phyloP scores from a whole-genome alignment of 2,329 filamentous ascomycete genomes.

The Gnomoniopsis sp. region DNA sequence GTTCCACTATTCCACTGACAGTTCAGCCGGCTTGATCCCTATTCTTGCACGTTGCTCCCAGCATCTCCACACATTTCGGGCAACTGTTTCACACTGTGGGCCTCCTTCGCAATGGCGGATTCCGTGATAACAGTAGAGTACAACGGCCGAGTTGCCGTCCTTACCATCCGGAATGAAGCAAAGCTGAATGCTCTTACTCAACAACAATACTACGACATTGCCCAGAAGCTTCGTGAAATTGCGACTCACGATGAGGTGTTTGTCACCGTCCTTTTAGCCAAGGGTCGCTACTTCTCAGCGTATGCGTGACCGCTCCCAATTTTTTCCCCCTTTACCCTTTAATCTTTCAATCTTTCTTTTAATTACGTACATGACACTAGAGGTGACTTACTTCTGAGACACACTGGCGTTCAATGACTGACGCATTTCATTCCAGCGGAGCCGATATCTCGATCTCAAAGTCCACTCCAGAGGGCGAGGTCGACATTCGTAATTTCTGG shows the following conservation, averaged over 20 bases:
- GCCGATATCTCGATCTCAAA: conserved; percentile 68
- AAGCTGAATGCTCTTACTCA: conserved; percentile 83
- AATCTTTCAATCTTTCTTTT: neutral
- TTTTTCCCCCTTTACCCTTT: neutral
- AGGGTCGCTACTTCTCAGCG: conserved; percentile 86
- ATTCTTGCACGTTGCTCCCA: too few species aligned
- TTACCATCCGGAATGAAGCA: conserved; percentile 79
- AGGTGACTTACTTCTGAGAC: neutral
- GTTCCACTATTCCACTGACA: neutral
- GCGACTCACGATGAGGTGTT: conserved; percentile 75
- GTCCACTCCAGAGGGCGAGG: conserved; percentile 32
- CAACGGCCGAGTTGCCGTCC: conserved; percentile 69
- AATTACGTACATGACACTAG: neutral
- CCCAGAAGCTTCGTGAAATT: conserved; percentile 70
- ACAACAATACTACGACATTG: conserved; percentile 73
- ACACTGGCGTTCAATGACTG: neutral
- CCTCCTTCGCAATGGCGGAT: conserved; percentile 34
- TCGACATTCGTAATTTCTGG: conserved; percentile 48
- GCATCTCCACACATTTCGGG: neutral
- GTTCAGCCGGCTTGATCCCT: neutral
- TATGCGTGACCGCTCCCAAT: conserved; percentile 40
- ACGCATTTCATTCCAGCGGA: conserved; percentile 52
- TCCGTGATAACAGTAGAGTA: conserved; percentile 57
- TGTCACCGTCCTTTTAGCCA: conserved; percentile 81
- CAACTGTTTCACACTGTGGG: neutral